Conservation (phyloP, 768 basidiomycete genomes). For the Pholiota molesta region DNA sequence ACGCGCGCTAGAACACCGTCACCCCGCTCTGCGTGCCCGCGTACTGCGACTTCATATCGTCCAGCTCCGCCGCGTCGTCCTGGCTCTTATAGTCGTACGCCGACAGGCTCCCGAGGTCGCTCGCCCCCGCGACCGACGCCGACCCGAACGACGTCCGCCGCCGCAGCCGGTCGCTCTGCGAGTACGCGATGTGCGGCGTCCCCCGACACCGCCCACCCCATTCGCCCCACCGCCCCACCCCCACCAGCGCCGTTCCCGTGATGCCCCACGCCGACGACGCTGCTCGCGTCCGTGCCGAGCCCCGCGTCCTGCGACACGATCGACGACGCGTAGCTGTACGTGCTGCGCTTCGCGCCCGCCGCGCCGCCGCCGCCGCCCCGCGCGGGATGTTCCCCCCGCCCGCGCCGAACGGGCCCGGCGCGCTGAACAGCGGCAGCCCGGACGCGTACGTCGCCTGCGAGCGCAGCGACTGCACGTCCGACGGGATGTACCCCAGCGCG, state of each 20-base stretch:
- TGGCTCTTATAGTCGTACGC: conserved; percentile 89
- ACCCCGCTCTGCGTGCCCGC: conserved; percentile 83
- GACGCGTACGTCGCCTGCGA: conserved; percentile 97
- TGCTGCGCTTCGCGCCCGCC: conserved; percentile 72
- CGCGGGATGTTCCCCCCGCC: conserved; percentile 58
- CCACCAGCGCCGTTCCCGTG: conserved; percentile 48
- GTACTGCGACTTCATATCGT: conserved; percentile 91
- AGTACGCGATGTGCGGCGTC: conserved; percentile 61
- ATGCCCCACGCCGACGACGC: conserved; percentile 51
- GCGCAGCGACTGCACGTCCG: conserved; percentile 92
- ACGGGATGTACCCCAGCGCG: conserved; percentile 90
- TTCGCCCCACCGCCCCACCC: conserved; percentile 44
- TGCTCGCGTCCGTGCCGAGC: conserved; percentile 57
- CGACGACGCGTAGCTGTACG: conserved; percentile 86
- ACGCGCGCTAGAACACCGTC: conserved; percentile 70
- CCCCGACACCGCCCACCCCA: conserved; percentile 49
- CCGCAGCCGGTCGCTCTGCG: conserved; percentile 88
- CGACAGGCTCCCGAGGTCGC: conserved; percentile 79
- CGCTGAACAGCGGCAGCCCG: conserved; percentile 82
- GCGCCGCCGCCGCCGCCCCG: conserved; percentile 59
- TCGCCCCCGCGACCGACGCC: conserved; percentile 71
- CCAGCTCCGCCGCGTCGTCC: conserved; percentile 76
- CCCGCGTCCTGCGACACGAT: conserved; percentile 92
- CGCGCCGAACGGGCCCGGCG: conserved; percentile 65
- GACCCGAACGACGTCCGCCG: conserved; percentile 73